These are phyloP conservation scores for Scheffersomyces cryptocercus DNA, from an alignment of 1,139 yeast genomes.

Conservation along the genomic window DNA sequence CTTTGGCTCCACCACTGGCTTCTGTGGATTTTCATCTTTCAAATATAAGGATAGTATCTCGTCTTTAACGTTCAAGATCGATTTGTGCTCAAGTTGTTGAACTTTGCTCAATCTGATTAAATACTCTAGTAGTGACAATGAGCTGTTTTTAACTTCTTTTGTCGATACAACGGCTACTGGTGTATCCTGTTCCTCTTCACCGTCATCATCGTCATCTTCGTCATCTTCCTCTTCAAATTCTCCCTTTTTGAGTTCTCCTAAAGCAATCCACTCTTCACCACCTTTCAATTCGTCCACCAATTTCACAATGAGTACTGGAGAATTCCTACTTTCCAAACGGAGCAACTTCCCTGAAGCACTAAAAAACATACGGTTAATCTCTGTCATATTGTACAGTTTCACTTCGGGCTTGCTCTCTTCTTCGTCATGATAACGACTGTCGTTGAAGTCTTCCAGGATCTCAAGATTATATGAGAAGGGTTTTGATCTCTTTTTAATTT, in stretches of 20 bases:
- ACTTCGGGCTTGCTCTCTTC: conserved; percentile 41
- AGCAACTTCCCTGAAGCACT: conserved; percentile 72
- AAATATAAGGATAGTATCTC: conserved; percentile 66
- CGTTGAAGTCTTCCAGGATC: conserved; percentile 64
- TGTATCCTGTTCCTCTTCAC: conserved; percentile 21
- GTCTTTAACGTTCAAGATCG: conserved; percentile 59
- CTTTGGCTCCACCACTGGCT: conserved; percentile 2
- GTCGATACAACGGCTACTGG: conserved; percentile 14
- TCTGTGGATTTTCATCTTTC: conserved; percentile 47
- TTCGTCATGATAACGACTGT: conserved; percentile 72
- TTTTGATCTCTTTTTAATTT: conserved; percentile 23
- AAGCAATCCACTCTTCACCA: conserved; percentile 52
- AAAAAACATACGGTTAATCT: conserved; percentile 60
- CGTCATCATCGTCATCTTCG: conserved; percentile 27
- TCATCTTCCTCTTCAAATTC: conserved; percentile 33
- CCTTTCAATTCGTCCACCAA: conserved; percentile 20
- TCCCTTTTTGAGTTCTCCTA: conserved; percentile 45
- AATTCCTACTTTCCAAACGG: conserved; percentile 60
- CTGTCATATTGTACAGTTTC: conserved; percentile 37
- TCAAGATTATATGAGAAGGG: conserved; percentile 46
- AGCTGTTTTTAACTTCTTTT: conserved; percentile 15
- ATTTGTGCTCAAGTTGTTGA: conserved; percentile 60
- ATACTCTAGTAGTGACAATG: conserved; percentile 67
- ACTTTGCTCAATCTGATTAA: conserved; percentile 60
- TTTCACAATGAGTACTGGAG: conserved; percentile 71